Evolutionary conservation across 2,329 filamentous ascomycete species (phyloP).

Genomic region (Dactylellina cionopaga): DNA sequence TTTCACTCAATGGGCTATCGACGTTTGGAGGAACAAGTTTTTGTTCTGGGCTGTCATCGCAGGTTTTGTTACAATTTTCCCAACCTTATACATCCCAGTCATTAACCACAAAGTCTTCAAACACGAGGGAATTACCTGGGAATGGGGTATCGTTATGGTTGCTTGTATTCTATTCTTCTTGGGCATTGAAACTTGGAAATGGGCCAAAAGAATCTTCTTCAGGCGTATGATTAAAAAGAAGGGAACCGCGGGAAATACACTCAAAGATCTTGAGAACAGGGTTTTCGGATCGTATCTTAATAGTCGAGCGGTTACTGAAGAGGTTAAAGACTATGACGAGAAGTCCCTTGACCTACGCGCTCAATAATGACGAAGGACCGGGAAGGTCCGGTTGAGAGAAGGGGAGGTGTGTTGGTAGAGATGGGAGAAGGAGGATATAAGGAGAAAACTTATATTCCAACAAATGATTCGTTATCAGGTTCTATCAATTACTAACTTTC

Average conservation of each 20-base stretch:
- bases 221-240: constrained; percentile 11
- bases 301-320: constrained; percentile 35
- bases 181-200: constrained; percentile 76
- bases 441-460: not conserved
- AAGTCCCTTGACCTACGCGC: constrained; percentile 5
- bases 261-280: constrained; percentile 26
- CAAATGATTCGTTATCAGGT: no score
- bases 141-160: constrained; percentile 75
- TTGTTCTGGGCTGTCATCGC: constrained; percentile 72
- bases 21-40: constrained; percentile 76
- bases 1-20: constrained; percentile 71
- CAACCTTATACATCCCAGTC: constrained; percentile 74
- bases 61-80: constrained; percentile 70
- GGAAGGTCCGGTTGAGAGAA: constrained; percentile 36
- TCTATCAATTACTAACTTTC: no score
- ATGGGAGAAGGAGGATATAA: not conserved
- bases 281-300: constrained; percentile 36
- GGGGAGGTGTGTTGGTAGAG: not conserved
- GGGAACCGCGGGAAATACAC: not conserved
- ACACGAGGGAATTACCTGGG: constrained; percentile 74
- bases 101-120: constrained; percentile 75
- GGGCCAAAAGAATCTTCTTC: constrained; percentile 67
- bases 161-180: constrained; percentile 70
- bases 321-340: constrained; percentile 24
- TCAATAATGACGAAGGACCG: constrained; percentile 42